phyloP scores from a whole-genome alignment of 2,329 filamentous ascomycete genomes.

The Epichloe typhina region DNA sequence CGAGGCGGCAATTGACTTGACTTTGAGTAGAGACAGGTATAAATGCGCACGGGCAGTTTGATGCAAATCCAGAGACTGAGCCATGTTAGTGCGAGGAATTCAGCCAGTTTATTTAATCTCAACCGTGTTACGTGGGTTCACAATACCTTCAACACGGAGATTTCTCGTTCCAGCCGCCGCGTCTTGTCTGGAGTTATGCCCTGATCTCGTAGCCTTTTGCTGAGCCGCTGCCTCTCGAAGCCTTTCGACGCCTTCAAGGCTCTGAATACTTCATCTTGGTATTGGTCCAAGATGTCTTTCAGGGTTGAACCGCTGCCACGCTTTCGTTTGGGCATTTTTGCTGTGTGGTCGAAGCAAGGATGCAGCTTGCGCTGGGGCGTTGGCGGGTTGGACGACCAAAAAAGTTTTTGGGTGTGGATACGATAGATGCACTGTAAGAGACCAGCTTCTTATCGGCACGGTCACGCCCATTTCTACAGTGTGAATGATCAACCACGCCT shows the following conservation, averaged over 20 bases:
- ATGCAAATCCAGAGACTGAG: slow-evolving; percentile 42
- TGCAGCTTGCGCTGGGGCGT: not conserved
- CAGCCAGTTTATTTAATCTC: not conserved
- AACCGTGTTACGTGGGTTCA: not conserved
- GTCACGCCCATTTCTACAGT: not conserved
- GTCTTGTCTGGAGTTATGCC: slow-evolving; percentile 35
- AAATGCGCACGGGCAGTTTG: slow-evolving; percentile 44
- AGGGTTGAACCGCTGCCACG: slow-evolving; percentile 31
- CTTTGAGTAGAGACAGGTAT: slow-evolving; percentile 38
- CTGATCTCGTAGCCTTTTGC: slow-evolving; percentile 41
- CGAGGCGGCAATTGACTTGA: slow-evolving; percentile 38
- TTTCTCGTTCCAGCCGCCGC: slow-evolving; percentile 47
- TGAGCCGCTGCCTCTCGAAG: slow-evolving; percentile 65
- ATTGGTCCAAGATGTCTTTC: slow-evolving; percentile 37
- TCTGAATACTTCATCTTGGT: slow-evolving; percentile 46
- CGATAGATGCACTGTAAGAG: not conserved
- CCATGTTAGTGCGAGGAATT: not conserved
- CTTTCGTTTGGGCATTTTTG: slow-evolving; percentile 45
- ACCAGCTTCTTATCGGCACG: not conserved
- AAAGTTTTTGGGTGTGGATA: not conserved
- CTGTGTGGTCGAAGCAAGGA: not conserved
- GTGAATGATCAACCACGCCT: not conserved
- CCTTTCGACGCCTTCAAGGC: slow-evolving; percentile 62
- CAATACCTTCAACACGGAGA: slow-evolving; percentile 39
- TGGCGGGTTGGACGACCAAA: not conserved